Percentiles rank a stretch among this genome's conserved stretches.
Conservation (phyloP, 306 rosid genomes). For the Inga leiocalycina region DNA sequence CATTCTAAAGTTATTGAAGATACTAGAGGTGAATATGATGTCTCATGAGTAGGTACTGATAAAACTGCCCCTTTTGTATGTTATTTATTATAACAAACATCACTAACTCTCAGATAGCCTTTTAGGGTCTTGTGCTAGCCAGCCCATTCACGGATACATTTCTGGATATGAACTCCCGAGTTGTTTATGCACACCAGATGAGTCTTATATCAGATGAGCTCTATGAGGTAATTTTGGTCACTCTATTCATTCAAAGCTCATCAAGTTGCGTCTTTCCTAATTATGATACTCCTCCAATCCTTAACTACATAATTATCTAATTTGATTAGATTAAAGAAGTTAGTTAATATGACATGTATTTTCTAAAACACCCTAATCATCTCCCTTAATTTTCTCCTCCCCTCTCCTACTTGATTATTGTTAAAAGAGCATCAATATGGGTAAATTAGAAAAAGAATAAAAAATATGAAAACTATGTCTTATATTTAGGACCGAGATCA, state of each 20-base stretch:
- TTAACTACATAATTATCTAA: too few species aligned
- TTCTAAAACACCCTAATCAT: too few species aligned
- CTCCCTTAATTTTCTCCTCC: too few species aligned
- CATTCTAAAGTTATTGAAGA: background rate
- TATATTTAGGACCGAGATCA: too few species aligned
- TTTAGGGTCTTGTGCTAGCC: constrained; percentile 8
- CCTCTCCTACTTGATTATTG: too few species aligned
- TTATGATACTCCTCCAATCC: background rate
- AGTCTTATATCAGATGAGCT: constrained; percentile 10
- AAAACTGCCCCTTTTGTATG: background rate
- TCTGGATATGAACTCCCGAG: background rate
- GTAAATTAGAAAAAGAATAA: too few species aligned
- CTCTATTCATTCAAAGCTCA: background rate
- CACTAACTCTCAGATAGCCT: background rate
- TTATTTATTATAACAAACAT: background rate
- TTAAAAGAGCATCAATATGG: too few species aligned
- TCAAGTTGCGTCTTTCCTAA: background rate
- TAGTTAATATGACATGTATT: too few species aligned
- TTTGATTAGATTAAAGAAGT: too few species aligned
- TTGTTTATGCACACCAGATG: constrained; percentile 10
- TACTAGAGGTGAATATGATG: background rate
- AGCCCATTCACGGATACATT: background rate
- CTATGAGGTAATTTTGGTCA: constrained; percentile 1
- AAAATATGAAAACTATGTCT: too few species aligned
- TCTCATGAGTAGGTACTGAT: background rate